phyloP scores from a whole-genome alignment of 768 basidiomycete genomes.

The Pisolithus marmoratus region DNA sequence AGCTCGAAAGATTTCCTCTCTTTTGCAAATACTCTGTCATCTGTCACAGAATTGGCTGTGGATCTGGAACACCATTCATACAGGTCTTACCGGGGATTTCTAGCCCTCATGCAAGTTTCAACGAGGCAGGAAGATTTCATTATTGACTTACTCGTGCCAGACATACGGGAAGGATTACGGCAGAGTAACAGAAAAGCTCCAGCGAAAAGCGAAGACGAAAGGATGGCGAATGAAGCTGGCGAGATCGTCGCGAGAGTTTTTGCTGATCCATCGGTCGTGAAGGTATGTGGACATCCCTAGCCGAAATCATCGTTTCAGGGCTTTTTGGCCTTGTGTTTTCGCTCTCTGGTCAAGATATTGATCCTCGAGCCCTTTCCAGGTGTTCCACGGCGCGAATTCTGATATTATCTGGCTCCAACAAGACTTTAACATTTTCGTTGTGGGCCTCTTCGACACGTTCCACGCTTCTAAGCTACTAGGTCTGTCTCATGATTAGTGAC shows the following conservation, averaged over 20 bases:
- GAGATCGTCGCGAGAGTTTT: slow-evolving; percentile 54
- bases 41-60: slow-evolving; percentile 76
- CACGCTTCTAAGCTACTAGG: slow-evolving; percentile 87
- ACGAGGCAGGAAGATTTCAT: slow-evolving; percentile 83
- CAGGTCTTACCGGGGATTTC: slow-evolving; percentile 77
- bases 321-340: not conserved
- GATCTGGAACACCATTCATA: slow-evolving; percentile 94
- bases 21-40: slow-evolving; percentile 66
- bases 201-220: slow-evolving; percentile 8
- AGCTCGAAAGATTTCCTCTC: slow-evolving; percentile 46
- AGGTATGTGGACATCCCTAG: slow-evolving; percentile 41
- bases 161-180: slow-evolving; percentile 66
- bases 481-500: slow-evolving; percentile 19
- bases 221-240: slow-evolving; percentile 20
- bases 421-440: slow-evolving; percentile 89
- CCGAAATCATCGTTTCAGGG: not conserved
- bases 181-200: slow-evolving; percentile 43
- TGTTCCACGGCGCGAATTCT: slow-evolving; percentile 91
- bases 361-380: slow-evolving; percentile 35
- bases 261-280: slow-evolving; percentile 77
- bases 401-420: slow-evolving; percentile 97
- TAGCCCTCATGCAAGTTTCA: slow-evolving; percentile 91
- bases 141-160: slow-evolving; percentile 64
- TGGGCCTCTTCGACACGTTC: slow-evolving; percentile 96
- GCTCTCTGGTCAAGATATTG: not conserved